These are phyloP conservation scores for Gynochthodes officinalis DNA, from an alignment of 257 asterid genomes.

Conservation along the genomic window DNA sequence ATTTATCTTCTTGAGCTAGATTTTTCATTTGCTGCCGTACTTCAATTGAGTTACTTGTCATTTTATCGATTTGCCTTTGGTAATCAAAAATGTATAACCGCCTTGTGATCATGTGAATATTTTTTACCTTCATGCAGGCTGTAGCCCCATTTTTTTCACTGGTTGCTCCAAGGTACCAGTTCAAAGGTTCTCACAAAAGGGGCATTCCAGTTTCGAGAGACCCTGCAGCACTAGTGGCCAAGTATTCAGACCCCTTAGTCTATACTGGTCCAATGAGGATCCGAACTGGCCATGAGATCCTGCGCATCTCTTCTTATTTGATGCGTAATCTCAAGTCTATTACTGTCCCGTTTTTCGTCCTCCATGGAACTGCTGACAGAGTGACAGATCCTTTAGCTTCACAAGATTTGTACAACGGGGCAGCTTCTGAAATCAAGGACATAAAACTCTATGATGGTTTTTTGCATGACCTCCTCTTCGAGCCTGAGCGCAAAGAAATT, in stretches of 20 bases:
- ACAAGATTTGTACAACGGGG: conserved; percentile 81
- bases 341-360: conserved; percentile 92
- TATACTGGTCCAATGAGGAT: conserved; percentile 94
- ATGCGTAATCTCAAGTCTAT: conserved; percentile 66
- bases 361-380: conserved; percentile 93
- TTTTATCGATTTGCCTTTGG: background rate
- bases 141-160: conserved; percentile 89
- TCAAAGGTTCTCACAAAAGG: conserved; percentile 96
- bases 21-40: background rate
- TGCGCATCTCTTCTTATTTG: conserved; percentile 79
- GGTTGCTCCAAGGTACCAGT: conserved; percentile 93
- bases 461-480: conserved; percentile 91
- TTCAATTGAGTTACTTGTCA: background rate
- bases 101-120: too few relatives aligned
- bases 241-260: conserved; percentile 95
- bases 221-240: conserved; percentile 79
- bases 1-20: background rate
- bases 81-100: background rate
- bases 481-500: conserved; percentile 92
- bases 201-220: conserved; percentile 97
- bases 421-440: conserved; percentile 75
- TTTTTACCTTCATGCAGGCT: conserved; percentile 43
- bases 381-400: conserved; percentile 98
- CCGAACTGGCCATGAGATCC: conserved; percentile 94
- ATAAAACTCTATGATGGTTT: conserved; percentile 91